These are phyloP conservation scores for Botrytis sinoallii DNA, from an alignment of 2,329 filamentous ascomycete genomes.

Conservation along the genomic window DNA sequence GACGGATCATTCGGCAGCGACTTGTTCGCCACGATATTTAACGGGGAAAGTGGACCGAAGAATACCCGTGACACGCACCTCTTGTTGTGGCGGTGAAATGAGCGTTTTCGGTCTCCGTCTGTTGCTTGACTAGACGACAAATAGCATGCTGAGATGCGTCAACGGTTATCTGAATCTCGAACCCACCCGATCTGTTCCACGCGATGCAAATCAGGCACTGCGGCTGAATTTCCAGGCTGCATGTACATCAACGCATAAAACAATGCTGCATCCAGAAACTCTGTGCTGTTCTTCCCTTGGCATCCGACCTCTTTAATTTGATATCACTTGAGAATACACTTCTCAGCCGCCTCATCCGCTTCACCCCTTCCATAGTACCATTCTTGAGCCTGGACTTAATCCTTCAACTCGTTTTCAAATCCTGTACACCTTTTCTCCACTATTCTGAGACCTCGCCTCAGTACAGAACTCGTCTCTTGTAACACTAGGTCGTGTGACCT, in stretches of 20 bases:
- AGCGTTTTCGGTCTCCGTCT: not conserved
- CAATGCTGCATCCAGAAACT: not conserved
- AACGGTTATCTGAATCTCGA: not conserved
- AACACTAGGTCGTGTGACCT: not conserved
- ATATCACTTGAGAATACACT: not conserved
- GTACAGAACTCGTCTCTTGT: not conserved
- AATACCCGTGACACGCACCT: not conserved
- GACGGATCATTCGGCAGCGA: not conserved
- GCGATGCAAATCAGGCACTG: not conserved
- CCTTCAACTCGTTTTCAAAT: not conserved
- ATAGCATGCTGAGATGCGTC: not conserved
- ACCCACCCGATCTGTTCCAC: not conserved
- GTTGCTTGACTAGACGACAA: not conserved
- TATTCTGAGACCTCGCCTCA: not conserved
- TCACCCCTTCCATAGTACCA: not conserved
- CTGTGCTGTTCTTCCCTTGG: conserved; percentile 3
- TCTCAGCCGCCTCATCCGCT: not conserved
- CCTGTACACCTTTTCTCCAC: not conserved
- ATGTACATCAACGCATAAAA: not conserved
- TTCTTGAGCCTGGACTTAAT: not conserved
- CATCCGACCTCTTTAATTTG: not conserved
- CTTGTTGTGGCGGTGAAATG: not conserved
- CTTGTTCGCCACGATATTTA: not conserved
- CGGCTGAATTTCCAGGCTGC: not conserved
- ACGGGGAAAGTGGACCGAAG: not conserved